Base-by-base conservation (phyloP, 495 filamentous ascomycete genomes). In the Haplographium delicatum region DNA sequence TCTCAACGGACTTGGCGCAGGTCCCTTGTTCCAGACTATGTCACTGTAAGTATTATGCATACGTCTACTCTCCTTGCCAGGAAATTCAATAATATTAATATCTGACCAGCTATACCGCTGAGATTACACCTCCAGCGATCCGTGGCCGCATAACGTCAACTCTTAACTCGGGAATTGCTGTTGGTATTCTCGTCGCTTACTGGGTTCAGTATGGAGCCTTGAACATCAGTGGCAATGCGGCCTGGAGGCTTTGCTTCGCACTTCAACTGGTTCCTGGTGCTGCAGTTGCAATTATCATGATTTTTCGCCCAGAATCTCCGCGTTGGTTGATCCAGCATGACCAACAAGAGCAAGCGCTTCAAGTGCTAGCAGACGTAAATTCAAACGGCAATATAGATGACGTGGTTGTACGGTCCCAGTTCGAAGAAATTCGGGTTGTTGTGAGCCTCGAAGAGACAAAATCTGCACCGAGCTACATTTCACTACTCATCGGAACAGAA, bases 171-270 rank as follows among this genome's bases (percentile, higher is more conserved):
- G 0, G 80, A 74, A 58, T 89, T 89, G 62, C 8, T 16, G 76
- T 86, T 57, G 86, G 87, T 51, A 76, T 89, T 9, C 66, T 89
- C 88, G 84, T 68, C 85, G 90, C 47, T 82, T 89, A 57, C 86
- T 87, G 55, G 81, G 78, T 59, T 71, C 79, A 52, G 87, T 89
- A 64, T 37, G 63, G 56, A 9, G 44, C 64, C 50, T 84, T 84
- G 37, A 85, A 88, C 44, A 86, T 86, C 41, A 81, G 76, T 9
- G 66, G 86, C 23, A 78, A 87, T 19, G 83, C 84, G 22, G 88
- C 89, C 68, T 91, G 86, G 86, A 58, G 89, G 84, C 51, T 86
- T 83, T 40, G 73, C 79, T 30, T 80, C 75, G 11, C 88, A 82
- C 60, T 84, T 82, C 7, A 75, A 76, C 4, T 72, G 5, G 50